Evolutionary conservation across 106 monocot genomes (phyloP).

Genomic region (Dendrobium nobile): DNA sequence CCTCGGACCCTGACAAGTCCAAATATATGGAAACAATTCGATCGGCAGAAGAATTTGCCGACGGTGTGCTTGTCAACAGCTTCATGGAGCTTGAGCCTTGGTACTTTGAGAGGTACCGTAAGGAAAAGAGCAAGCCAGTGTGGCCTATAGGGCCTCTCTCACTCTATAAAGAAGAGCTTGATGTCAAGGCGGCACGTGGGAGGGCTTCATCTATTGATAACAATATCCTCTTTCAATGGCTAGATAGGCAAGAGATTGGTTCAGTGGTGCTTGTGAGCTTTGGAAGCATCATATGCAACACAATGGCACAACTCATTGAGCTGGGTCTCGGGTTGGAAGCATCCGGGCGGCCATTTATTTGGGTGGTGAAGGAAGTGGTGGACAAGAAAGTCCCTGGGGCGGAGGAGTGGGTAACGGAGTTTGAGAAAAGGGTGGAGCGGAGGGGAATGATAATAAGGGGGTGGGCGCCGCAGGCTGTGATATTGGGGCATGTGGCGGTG

Average conservation of each 20-base stretch:
- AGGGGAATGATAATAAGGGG: constrained; percentile 4
- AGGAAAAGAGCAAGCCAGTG: not conserved
- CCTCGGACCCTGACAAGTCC: too few species aligned
- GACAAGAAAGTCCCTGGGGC: not conserved
- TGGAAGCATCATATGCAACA: not conserved
- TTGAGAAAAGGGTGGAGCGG: not conserved
- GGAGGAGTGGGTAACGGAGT: not conserved
- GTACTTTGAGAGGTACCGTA: constrained; percentile 19
- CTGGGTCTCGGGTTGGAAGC: not conserved
- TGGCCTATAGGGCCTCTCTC: not conserved
- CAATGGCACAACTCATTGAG: not conserved
- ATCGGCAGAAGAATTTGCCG: too few species aligned
- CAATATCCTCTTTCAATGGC: not conserved
- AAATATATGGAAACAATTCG: too few species aligned
- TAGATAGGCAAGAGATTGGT: not conserved
- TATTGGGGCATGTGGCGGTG: not conserved
- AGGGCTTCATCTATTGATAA: not conserved
- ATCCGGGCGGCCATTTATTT: not conserved
- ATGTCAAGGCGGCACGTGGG: not conserved
- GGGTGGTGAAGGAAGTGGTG: constrained; percentile 6
- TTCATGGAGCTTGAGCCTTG: constrained; percentile 36
- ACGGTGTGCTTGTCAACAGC: constrained; percentile 29
- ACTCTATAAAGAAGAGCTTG: not conserved
- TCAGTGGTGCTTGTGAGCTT: not conserved
- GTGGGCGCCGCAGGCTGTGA: not conserved